Conservation (phyloP, 495 filamentous ascomycete species). For the Penicillium bovifimosum region DNA sequence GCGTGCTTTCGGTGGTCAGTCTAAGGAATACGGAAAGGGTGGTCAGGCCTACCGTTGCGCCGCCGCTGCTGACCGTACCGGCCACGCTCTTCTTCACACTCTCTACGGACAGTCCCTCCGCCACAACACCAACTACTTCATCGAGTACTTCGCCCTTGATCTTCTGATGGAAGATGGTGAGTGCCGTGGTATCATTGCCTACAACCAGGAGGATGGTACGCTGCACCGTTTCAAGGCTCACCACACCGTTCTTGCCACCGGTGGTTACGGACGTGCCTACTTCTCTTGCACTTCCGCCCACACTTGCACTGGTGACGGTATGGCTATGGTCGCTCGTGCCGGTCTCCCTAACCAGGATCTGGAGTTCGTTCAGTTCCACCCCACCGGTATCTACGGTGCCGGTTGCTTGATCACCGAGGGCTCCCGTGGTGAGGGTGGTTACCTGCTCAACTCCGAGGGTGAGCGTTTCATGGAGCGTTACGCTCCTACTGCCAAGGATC, state of each 20-base stretch:
- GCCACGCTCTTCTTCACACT: slow-evolving; percentile 93
- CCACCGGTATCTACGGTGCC: slow-evolving; percentile 97
- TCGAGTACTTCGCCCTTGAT: slow-evolving; percentile 96
- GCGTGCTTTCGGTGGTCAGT: slow-evolving; percentile 95
- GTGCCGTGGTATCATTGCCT: slow-evolving; percentile 92
- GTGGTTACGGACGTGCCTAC: slow-evolving; percentile 94
- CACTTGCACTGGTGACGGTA: slow-evolving; percentile 97
- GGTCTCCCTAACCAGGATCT: slow-evolving; percentile 98
- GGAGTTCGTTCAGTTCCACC: slow-evolving; percentile 99
- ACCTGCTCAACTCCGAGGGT: slow-evolving; percentile 92
- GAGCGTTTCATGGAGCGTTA: slow-evolving; percentile 99
- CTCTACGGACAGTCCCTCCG: slow-evolving; percentile 95
- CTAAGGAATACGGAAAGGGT: slow-evolving; percentile 89
- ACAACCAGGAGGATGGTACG: slow-evolving; percentile 97
- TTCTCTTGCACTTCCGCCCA: slow-evolving; percentile 97
- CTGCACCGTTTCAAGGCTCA: slow-evolving; percentile 92
- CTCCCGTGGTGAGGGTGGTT: slow-evolving; percentile 96
- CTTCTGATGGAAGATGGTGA: slow-evolving; percentile 94
- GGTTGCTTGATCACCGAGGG: slow-evolving; percentile 98
- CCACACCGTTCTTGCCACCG: slow-evolving; percentile 93
- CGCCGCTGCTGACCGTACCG: slow-evolving; percentile 91
- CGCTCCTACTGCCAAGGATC: slow-evolving; percentile 94
- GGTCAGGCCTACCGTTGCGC: slow-evolving; percentile 96
- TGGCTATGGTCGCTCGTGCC: slow-evolving; percentile 97
- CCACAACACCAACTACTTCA: slow-evolving; percentile 99